phyloP scores from a whole-genome alignment of 495 filamentous ascomycete genomes.

The Penicillium pancosmium region DNA sequence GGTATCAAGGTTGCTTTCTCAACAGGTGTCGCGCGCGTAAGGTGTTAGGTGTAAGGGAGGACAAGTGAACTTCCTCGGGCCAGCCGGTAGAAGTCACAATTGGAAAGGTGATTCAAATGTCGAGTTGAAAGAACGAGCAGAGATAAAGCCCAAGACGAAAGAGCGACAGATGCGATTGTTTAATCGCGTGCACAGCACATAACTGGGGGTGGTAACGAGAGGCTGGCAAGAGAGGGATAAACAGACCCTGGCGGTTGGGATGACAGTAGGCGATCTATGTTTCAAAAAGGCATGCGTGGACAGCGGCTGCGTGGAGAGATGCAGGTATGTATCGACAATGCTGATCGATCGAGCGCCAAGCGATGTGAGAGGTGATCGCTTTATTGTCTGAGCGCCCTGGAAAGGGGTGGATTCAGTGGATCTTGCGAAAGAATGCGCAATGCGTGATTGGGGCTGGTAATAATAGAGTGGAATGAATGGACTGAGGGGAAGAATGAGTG shows the following conservation, averaged over 20 bases:
- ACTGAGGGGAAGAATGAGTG: neutral
- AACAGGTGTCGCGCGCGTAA: slow-evolving; percentile 12
- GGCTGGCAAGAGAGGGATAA: neutral
- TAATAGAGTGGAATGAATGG: slow-evolving; percentile 19
- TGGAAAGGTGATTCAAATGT: slow-evolving; percentile 8
- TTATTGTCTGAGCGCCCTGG: slow-evolving; percentile 25
- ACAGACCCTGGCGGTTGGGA: slow-evolving; percentile 5
- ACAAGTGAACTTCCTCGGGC: slow-evolving; percentile 42
- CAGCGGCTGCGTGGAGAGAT: slow-evolving; percentile 5
- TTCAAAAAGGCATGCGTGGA: slow-evolving; percentile 24
- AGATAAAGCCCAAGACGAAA: slow-evolving; percentile 9
- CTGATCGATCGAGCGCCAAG: slow-evolving; percentile 18
- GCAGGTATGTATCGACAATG: slow-evolving; percentile 8
- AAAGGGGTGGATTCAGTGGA: slow-evolving; percentile 25
- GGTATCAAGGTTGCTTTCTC: slow-evolving; percentile 7
- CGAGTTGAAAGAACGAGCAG: slow-evolving; percentile 10
- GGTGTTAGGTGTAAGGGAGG: slow-evolving; percentile 6
- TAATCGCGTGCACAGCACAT: slow-evolving; percentile 30
- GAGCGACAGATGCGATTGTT: slow-evolving; percentile 18
- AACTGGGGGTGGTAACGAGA: slow-evolving; percentile 10
- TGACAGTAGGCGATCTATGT: slow-evolving; percentile 13
- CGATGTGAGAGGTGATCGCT: slow-evolving; percentile 12
- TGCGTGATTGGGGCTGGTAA: slow-evolving; percentile 7
- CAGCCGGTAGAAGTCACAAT: slow-evolving; percentile 45
- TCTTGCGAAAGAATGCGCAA: slow-evolving; percentile 28